These are phyloP conservation scores for Geranium rotundifolium DNA, from an alignment of 345 rosid species.

Conservation along the genomic window DNA sequence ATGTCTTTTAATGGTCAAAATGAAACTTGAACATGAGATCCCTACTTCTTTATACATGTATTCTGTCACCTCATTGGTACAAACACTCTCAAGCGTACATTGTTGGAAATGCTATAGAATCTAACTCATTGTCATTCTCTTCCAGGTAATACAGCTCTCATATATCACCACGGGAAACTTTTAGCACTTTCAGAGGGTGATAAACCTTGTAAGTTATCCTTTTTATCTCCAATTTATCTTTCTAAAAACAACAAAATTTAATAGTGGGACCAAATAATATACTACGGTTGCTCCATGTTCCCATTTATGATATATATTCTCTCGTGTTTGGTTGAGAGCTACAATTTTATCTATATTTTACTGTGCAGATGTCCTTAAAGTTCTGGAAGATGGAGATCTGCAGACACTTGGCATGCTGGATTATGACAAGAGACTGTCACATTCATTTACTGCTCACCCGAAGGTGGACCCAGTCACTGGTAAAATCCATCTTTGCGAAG, in stretches of 20 bases:
- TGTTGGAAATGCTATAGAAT: background rate
- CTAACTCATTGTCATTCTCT: constrained; percentile 8
- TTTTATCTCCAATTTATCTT: background rate
- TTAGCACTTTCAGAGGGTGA: constrained; percentile 73
- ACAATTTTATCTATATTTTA: background rate
- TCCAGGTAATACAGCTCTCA: constrained; percentile 81
- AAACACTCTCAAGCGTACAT: no score
- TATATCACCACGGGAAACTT: constrained; percentile 86
- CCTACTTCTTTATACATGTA: no score
- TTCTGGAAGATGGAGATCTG: constrained; percentile 93
- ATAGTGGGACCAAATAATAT: background rate
- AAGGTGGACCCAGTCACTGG: constrained; percentile 89
- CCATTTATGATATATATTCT: constrained; percentile 3
- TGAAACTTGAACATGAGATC: no score
- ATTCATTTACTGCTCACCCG: constrained; percentile 94
- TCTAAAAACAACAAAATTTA: background rate
- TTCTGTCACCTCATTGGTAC: no score
- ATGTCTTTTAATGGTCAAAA: no score
- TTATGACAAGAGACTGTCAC: constrained; percentile 83
- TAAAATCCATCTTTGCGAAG: constrained; percentile 18
- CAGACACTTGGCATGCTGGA: constrained; percentile 91
- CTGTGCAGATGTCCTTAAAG: constrained; percentile 68
- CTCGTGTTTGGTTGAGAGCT: background rate
- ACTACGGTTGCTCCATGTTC: background rate
- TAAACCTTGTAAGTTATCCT: constrained; percentile 67